Conservation (phyloP, 805 yeast species). For the Sugiyamaella mastotermitis region DNA sequence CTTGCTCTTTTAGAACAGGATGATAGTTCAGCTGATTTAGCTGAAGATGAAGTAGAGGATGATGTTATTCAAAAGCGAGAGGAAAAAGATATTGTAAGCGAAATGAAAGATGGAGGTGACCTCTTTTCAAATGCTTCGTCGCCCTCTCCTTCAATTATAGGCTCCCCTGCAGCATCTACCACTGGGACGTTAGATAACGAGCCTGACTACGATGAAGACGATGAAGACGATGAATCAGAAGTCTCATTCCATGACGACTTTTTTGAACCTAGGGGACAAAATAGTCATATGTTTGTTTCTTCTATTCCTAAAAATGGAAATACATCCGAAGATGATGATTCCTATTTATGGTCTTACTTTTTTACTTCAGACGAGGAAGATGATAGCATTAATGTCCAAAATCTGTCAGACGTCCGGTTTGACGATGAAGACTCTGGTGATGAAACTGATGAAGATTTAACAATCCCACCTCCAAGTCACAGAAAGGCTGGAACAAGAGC, state of each 20-base stretch:
- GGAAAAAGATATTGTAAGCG: conserved; percentile 34
- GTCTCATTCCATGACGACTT: conserved; percentile 24
- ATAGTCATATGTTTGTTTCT: conserved; percentile 11
- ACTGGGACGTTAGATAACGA: conserved; percentile 17
- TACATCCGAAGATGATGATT: conserved; percentile 52
- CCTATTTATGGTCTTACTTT: conserved; percentile 70
- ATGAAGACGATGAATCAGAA: conserved; percentile 22
- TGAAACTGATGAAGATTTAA: conserved; percentile 89
- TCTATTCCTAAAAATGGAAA: conserved; percentile 3
- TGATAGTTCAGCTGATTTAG: conserved; percentile 38
- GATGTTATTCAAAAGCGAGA: conserved; percentile 32
- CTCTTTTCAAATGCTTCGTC: conserved; percentile 14
- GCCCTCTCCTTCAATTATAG: conserved; percentile 17
- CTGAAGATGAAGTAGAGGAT: conserved; percentile 32
- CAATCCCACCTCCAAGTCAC: conserved; percentile 65
- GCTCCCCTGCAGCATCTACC: conserved; percentile 9
- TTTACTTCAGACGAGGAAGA: conserved; percentile 41
- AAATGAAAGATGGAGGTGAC: conserved; percentile 20
- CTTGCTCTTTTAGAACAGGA: conserved; percentile 32
- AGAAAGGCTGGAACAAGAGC: conserved; percentile 66
- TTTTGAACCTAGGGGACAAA: conserved; percentile 20
- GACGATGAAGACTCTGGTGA: conserved; percentile 52
- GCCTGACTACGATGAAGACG: conserved; percentile 26
- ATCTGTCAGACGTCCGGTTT: too few relatives aligned
- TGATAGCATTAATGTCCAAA: conserved; percentile 19